These are phyloP conservation scores for Glutinoglossum americanum DNA, from an alignment of 495 filamentous ascomycete genomes.

Conservation along the genomic window DNA sequence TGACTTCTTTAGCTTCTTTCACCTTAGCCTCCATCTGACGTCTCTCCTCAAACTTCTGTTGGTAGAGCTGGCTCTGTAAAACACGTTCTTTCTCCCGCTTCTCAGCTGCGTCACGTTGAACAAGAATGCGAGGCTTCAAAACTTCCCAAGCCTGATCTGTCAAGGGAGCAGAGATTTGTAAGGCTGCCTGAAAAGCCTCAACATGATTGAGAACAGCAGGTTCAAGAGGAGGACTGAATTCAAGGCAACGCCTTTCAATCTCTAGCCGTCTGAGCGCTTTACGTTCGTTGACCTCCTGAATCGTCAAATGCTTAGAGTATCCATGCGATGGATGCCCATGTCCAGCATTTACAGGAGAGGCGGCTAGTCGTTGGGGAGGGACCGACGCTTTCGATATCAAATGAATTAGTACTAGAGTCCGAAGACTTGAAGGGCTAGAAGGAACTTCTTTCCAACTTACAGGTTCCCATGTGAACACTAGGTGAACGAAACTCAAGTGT, in stretches of 20 bases:
- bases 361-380: background rate
- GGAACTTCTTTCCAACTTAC: background rate
- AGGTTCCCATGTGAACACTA: background rate
- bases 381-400: background rate
- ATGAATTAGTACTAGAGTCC: background rate
- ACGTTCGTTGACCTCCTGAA: conserved; percentile 27
- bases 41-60: conserved; percentile 23
- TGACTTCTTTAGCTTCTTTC: conserved; percentile 35
- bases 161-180: conserved; percentile 39
- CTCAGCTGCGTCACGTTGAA: conserved; percentile 38
- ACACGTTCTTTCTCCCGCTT: conserved; percentile 25
- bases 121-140: conserved; percentile 38
- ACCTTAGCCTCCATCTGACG: conserved; percentile 22
- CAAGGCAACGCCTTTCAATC: conserved; percentile 42
- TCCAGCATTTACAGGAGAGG: conserved; percentile 5
- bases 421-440: background rate
- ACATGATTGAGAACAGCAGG: conserved; percentile 38
- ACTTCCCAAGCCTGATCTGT: conserved; percentile 42
- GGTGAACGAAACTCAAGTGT: background rate
- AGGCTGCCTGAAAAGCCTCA: conserved; percentile 45
- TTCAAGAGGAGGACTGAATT: conserved; percentile 37
- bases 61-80: conserved; percentile 19
- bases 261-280: conserved; percentile 38
- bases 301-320: conserved; percentile 9
- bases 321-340: background rate